These are phyloP conservation scores for Penicillium cataractarum DNA, from an alignment of 495 filamentous ascomycete genomes.

Conservation along the genomic window DNA sequence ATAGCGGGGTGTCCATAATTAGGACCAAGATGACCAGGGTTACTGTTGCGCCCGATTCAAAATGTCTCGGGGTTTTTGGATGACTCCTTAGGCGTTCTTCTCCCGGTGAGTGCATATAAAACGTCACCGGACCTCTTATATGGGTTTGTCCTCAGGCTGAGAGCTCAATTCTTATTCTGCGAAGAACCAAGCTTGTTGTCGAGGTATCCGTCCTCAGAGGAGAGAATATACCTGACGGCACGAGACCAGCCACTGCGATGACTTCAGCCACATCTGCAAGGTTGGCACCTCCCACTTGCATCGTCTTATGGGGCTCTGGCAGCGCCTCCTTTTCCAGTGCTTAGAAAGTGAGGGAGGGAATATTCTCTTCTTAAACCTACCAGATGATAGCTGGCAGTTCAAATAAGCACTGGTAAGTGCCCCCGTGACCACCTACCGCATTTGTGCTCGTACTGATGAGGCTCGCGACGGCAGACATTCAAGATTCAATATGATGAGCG, in stretches of 20 bases:
- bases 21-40: constrained; percentile 49
- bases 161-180: constrained; percentile 15
- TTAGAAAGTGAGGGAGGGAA: neutral
- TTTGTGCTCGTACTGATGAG: constrained; percentile 3
- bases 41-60: constrained; percentile 33
- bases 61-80: constrained; percentile 47
- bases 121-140: constrained; percentile 39
- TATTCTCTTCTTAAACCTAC: constrained; percentile 4
- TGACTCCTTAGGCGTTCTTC: constrained; percentile 38
- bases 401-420: too few species aligned
- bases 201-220: constrained; percentile 20
- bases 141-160: constrained; percentile 27
- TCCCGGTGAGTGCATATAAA: constrained; percentile 47
- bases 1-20: constrained; percentile 44
- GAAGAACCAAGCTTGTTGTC: constrained; percentile 22
- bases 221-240: constrained; percentile 13
- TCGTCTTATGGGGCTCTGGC: neutral
- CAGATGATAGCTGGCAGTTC: constrained; percentile 1
- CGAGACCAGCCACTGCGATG: constrained; percentile 17
- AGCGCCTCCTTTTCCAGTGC: neutral
- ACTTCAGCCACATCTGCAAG: constrained; percentile 14
- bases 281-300: constrained; percentile 3
- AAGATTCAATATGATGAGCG: neutral
- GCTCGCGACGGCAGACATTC: neutral
- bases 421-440: constrained; percentile 9